phyloP scores from a whole-genome alignment of 129 eudicot genomes.

The Flaveria brownii region DNA sequence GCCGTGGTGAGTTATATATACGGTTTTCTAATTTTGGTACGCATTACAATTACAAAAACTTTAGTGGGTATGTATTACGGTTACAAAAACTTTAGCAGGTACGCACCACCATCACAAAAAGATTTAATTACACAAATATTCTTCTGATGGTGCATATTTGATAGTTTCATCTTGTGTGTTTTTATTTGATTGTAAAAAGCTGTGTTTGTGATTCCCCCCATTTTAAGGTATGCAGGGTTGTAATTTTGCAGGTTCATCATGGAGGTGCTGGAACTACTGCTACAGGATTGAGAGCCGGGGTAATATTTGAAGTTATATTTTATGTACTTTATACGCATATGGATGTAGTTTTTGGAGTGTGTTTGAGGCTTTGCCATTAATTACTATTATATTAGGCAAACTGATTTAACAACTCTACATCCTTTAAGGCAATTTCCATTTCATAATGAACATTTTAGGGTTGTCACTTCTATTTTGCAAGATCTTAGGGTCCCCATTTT shows the following conservation, averaged over 20 bases:
- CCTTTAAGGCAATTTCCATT: neutral
- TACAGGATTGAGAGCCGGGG: conserved; percentile 94
- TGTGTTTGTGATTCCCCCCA: neutral
- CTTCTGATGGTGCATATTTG: neutral
- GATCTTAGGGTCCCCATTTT: neutral
- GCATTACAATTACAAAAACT: neutral
- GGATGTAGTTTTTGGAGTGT: neutral
- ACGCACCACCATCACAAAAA: neutral
- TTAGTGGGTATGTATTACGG: neutral
- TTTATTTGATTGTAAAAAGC: neutral
- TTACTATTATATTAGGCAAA: neutral
- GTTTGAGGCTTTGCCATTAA: neutral
- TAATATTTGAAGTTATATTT: conserved; percentile 22
- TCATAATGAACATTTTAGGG: neutral
- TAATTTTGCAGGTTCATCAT: conserved; percentile 76
- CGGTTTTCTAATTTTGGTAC: neutral
- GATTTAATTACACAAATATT: neutral
- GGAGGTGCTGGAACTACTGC: conserved; percentile 99
- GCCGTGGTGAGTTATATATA: conserved; percentile 79
- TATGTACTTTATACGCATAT: neutral
- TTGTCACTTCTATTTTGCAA: neutral
- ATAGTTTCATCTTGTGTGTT: neutral
- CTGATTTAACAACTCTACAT: neutral
- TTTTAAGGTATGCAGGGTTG: neutral
- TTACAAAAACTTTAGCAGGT: no score